phyloP scores from a whole-genome alignment of 495 filamentous ascomycete species.

The Hypoxylon intermedium region DNA sequence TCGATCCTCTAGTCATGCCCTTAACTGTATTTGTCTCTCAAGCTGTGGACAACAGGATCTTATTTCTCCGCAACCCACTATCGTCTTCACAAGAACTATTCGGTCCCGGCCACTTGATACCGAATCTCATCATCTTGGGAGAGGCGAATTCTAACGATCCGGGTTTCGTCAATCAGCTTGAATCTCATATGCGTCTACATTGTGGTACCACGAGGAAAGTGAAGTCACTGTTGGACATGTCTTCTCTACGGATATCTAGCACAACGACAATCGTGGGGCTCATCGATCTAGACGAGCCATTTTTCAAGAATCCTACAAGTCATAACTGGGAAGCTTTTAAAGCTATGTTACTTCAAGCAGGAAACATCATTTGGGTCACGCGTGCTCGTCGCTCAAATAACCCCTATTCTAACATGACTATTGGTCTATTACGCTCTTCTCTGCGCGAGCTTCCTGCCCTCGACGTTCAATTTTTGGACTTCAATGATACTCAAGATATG shows the following conservation, averaged over 20 bases:
- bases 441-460: neutral
- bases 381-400: neutral
- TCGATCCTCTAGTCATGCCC: conserved; percentile 31
- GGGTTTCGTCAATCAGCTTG: too few species aligned
- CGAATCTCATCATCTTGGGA: too few species aligned
- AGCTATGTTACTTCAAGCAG: neutral
- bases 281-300: neutral
- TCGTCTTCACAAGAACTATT: too few species aligned
- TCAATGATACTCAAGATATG: neutral
- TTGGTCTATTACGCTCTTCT: conserved; percentile 20
- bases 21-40: conserved; percentile 54
- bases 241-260: too few species aligned
- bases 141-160: too few species aligned
- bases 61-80: too few species aligned
- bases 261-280: too few species aligned
- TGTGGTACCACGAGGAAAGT: too few species aligned
- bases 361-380: conserved; percentile 27
- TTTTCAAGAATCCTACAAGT: neutral
- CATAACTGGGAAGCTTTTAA: conserved; percentile 1
- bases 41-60: conserved; percentile 46
- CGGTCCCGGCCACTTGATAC: too few species aligned
- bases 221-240: too few species aligned
- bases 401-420: conserved; percentile 30
- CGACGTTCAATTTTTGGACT: neutral
- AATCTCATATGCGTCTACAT: too few species aligned